These are phyloP conservation scores for Galerina sulciceps DNA, from an alignment of 768 basidiomycete genomes.

Conservation along the genomic window DNA sequence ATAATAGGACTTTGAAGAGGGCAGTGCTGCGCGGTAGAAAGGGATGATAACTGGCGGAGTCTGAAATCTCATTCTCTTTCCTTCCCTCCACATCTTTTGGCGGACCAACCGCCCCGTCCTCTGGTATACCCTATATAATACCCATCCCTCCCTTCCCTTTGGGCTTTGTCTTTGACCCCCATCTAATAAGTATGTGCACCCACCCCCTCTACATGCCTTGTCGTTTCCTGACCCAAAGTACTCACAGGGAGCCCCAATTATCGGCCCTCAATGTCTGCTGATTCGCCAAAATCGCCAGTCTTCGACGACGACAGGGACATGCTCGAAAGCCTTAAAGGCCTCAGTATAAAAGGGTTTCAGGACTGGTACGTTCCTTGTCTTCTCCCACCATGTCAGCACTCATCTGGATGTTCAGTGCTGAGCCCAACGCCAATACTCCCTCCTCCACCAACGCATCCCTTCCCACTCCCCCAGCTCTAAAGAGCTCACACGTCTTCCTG, in stretches of 20 bases:
- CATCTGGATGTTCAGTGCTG: constrained; percentile 19
- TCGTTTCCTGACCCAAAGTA: constrained; percentile 12
- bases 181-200: constrained; percentile 15
- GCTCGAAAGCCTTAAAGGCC: constrained; percentile 30
- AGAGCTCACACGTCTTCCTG: constrained; percentile 25
- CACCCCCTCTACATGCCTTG: background rate
- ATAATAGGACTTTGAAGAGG: constrained; percentile 17
- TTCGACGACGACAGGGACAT: constrained; percentile 25
- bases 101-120: constrained; percentile 14
- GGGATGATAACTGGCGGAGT: constrained; percentile 29
- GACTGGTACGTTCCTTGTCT: constrained; percentile 21
- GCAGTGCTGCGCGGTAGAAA: constrained; percentile 32
- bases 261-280: constrained; percentile 14
- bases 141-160: constrained; percentile 16
- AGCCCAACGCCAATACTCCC: constrained; percentile 25
- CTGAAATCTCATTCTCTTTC: constrained; percentile 28
- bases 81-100: constrained; percentile 25
- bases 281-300: constrained; percentile 17
- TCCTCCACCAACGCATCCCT: constrained; percentile 29
- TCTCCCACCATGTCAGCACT: constrained; percentile 14
- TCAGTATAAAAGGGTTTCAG: constrained; percentile 31
- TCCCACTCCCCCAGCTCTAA: constrained; percentile 29
- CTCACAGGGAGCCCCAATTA: constrained; percentile 12
- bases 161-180: constrained; percentile 10
- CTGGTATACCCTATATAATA: constrained; percentile 27